Percentiles rank a stretch among this genome's conserved stretches.
Evolutionary conservation across 257 asterid genomes (phyloP).

Genomic region (Rauvolfia tetraphylla): DNA sequence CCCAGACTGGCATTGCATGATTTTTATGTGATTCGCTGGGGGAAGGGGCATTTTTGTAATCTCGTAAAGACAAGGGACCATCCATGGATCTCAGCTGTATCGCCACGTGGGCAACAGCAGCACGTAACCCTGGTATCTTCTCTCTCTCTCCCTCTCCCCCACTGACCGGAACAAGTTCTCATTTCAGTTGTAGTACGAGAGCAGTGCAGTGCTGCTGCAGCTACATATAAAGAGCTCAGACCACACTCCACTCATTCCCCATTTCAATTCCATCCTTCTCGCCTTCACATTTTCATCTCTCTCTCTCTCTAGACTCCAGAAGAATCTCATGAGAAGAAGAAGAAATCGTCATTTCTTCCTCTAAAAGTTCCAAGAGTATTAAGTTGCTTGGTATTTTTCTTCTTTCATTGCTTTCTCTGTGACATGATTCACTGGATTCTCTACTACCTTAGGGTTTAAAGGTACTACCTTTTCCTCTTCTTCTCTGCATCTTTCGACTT

Average conservation of each 20-base stretch:
- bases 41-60: background rate
- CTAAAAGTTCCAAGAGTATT: background rate
- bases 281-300: background rate
- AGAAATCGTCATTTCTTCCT: background rate
- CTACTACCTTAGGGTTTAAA: background rate
- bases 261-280: background rate
- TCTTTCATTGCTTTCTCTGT: background rate
- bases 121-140: background rate
- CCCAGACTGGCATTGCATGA: background rate
- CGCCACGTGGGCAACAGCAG: background rate
- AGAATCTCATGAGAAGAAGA: background rate
- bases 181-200: background rate
- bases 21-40: background rate
- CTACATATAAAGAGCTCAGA: no score
- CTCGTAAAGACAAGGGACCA: background rate
- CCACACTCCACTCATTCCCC: background rate
- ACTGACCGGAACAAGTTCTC: no score
- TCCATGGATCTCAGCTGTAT: background rate
- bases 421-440: background rate
- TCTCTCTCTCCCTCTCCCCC: background rate
- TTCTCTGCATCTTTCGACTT: background rate
- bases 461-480: background rate
- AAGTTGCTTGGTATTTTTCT: background rate
- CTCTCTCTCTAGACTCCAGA: background rate
- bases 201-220: no score